Evolutionary conservation across 2,329 filamentous ascomycete species (phyloP), one percentile per base, ranked within the genome.

Genomic region (Fusarium clavum): DNA sequence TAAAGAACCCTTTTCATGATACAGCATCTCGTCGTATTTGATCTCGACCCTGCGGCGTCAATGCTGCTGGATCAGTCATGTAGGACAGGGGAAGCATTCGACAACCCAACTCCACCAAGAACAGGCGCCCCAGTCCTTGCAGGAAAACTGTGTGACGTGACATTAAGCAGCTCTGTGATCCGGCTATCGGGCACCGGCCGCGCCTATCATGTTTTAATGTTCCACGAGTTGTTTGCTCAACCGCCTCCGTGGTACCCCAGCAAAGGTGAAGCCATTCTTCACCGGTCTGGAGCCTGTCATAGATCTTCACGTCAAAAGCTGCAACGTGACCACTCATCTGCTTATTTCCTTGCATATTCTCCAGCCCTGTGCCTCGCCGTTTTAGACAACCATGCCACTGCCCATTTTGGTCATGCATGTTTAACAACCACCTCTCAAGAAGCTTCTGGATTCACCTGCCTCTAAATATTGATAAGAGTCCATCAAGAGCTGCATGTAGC

Each of bases 241-340:
- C 59, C 66, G 64, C 34, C 51, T 49, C 71, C 60, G 57, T 73
- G 73, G 62, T 59, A 61, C 59, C 49, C 57, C 43, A 62, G 58
- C 40, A 72, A 49, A 63, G 58, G 47, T 32, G 56, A 71, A 66
- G 68, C 67, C 63, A 62, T 64, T 56, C 60, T 61, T 75, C 61
- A 75, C 73, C 73, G 73, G 73, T 75, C 70, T 57, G 68, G 70
- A 64, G 64, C 70, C 53, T 64, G 62, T 64, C 67, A 64, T 68
- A 67, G 53, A 72, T 71, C 61, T 65, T 58, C 61, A 64, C 61
- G 71, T 61, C 60, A 66, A 65, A 52, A 29, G 29, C 51, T 64
- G 57, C 61, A 63, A 68, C 56, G 64, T 68, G 68, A 71, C 58
- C 61, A 55, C 58, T 47, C 45, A 46, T 56, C 57, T 60, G 22